Conservation (phyloP, 345 rosid species). For the Eucalyptus urophylla region DNA sequence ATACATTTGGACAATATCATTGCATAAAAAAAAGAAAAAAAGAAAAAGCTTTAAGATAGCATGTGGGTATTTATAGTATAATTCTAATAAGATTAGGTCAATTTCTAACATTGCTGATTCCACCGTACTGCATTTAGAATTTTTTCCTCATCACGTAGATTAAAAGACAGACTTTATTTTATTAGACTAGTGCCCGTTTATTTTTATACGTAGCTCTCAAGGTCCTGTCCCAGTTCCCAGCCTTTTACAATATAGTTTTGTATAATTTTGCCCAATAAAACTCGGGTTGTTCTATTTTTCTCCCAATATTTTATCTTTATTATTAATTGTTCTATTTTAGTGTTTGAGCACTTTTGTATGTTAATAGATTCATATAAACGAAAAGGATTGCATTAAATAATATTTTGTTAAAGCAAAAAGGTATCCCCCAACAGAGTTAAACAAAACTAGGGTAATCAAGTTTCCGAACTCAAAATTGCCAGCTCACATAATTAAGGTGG, state of each 20-base stretch:
- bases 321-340: too few relatives aligned
- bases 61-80: neutral
- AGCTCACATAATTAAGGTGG: neutral
- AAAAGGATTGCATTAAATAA: too few relatives aligned
- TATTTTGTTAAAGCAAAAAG: too few relatives aligned
- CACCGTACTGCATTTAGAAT: neutral
- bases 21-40: too few relatives aligned
- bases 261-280: neutral
- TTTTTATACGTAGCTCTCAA: neutral
- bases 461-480: fast-evolving
- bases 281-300: too few relatives aligned
- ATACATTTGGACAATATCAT: neutral
- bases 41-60: neutral
- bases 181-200: neutral
- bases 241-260: too few relatives aligned
- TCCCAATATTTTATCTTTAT: neutral
- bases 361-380: neutral
- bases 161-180: too few relatives aligned
- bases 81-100: neutral
- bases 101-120: neutral
- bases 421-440: neutral
- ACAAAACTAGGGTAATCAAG: too few relatives aligned
- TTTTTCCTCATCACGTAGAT: neutral
- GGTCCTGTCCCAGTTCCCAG: neutral
- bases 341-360: neutral